Evolutionary conservation across 352 stramenopile species (phyloP), one percentile per base, ranked within the genome.

Genomic region (Globisporangium yorkense): DNA sequence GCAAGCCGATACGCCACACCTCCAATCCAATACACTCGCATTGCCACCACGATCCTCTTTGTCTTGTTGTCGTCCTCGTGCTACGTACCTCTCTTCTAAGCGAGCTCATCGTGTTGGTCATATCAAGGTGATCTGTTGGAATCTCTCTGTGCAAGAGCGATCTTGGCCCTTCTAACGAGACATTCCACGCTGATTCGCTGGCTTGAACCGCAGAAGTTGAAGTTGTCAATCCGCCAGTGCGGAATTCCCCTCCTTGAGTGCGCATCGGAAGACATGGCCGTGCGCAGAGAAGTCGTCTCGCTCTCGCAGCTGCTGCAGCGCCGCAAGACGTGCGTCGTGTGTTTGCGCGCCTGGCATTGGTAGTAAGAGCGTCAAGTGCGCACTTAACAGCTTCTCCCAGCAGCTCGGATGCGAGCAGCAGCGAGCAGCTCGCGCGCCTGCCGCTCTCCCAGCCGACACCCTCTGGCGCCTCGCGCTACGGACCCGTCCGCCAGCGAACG

Each of bases 301-400:
- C 77, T 92, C 54, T 88, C 81, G 31, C 74, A 88, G 68, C 65
- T 92, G 6, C 72, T 92, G 31, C 70, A 79, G 66, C 78, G 79
- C 63, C 67, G 49, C 55, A 86, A 56, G 71, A 70, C 40, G 57
- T 68, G 66, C 41, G 46, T 53, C 56, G 60, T 51, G 59, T 24
- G 6, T 5, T 6, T 54, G 9, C 46, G 45, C 49, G 33, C 7
- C 20, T 13, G 46, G 29, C 72, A 57, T 31, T 59, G 40, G 27
- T 51, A 60, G 24, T 47, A 62, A 20, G 1, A 18, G 27, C 27
- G 24, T 15, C 35, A 7, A 10, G 5, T 16, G 27, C 7, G 10
- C 27, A 37, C 33, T 52, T 37, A 10, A 37, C 24, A 27, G 51
- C 29, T 44, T 54, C 37, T 39, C 15, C 41, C 15, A 65, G 53